Percentiles rank a stretch among this genome's conserved stretches.
Conservation (phyloP, 179 eudicot species). For the Carnegiea gigantea region DNA sequence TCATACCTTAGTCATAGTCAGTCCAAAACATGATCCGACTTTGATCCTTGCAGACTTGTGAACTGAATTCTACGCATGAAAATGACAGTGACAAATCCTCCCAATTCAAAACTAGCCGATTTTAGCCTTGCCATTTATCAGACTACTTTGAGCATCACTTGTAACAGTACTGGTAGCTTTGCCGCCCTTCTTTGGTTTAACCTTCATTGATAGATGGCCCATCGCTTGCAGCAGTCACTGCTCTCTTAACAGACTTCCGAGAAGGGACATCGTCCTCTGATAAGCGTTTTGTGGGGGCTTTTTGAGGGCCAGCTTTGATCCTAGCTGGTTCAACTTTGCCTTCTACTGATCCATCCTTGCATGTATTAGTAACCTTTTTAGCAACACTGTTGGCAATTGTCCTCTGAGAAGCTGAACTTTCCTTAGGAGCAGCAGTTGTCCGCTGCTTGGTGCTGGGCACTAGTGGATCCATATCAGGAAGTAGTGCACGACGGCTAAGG, state of each 20-base stretch:
- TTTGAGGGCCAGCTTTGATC: constrained; percentile 15
- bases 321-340: not conserved
- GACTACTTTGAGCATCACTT: constrained; percentile 42
- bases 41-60: constrained; percentile 11
- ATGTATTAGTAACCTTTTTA: constrained; percentile 29
- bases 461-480: constrained; percentile 63
- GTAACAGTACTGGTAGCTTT: constrained; percentile 33
- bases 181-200: constrained; percentile 38
- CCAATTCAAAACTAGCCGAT: constrained; percentile 33
- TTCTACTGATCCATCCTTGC: constrained; percentile 19
- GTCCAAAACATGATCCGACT: constrained; percentile 15
- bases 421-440: constrained; percentile 40
- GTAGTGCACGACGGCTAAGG: constrained; percentile 83
- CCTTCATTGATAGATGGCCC: constrained; percentile 35
- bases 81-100: not conserved
- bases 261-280: constrained; percentile 35
- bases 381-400: constrained; percentile 13
- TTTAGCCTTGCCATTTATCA: constrained; percentile 66
- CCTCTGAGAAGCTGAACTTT: constrained; percentile 33
- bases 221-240: constrained; percentile 28
- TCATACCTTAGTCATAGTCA: constrained; percentile 18
- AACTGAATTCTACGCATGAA: not conserved
- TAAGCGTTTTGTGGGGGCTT: constrained; percentile 28
- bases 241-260: constrained; percentile 45
- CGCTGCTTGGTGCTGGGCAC: constrained; percentile 52